phyloP scores from a whole-genome alignment of 768 basidiomycete genomes.

The Boletus sp. region DNA sequence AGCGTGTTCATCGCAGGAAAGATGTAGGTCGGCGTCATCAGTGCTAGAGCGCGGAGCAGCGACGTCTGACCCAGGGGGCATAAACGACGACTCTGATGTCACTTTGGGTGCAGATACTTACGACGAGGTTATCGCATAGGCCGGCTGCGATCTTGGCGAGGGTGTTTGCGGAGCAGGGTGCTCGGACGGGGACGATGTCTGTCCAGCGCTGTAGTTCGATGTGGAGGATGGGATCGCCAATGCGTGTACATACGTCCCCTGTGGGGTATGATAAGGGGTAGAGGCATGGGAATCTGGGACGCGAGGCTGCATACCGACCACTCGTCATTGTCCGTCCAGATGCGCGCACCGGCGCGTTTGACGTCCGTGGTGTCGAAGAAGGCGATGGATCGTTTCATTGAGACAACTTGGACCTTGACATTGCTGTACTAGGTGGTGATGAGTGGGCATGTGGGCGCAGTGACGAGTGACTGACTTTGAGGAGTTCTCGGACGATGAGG shows the following conservation, averaged over 20 bases:
- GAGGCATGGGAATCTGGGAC: too few relatives aligned
- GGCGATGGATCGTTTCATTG: slow-evolving; percentile 72
- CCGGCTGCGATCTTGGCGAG: slow-evolving; percentile 91
- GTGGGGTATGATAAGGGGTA: not conserved
- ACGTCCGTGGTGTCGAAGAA: slow-evolving; percentile 65
- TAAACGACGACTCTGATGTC: slow-evolving; percentile 49
- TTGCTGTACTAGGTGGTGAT: slow-evolving; percentile 55
- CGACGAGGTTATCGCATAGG: slow-evolving; percentile 40
- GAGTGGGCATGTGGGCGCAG: not conserved
- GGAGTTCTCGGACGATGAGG: too few relatives aligned
- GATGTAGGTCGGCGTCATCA: too few relatives aligned
- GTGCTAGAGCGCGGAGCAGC: too few relatives aligned
- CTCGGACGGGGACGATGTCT: slow-evolving; percentile 78
- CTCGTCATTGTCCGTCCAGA: too few relatives aligned
- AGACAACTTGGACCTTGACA: slow-evolving; percentile 79
- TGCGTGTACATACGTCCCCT: slow-evolving; percentile 72
- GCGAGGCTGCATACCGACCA: too few relatives aligned
- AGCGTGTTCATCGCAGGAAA: too few relatives aligned
- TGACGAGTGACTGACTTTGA: too few relatives aligned
- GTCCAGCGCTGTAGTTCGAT: too few relatives aligned
- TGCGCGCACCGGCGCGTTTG: too few relatives aligned
- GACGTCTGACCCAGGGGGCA: not conserved
- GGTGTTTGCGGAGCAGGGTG: slow-evolving; percentile 93
- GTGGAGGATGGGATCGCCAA: slow-evolving; percentile 64
- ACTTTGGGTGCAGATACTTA: too few relatives aligned